Evolutionary conservation across 805 yeast genomes (phyloP), one percentile per base, ranked within the genome.

Genomic region (Wickerhamiella cacticola): DNA sequence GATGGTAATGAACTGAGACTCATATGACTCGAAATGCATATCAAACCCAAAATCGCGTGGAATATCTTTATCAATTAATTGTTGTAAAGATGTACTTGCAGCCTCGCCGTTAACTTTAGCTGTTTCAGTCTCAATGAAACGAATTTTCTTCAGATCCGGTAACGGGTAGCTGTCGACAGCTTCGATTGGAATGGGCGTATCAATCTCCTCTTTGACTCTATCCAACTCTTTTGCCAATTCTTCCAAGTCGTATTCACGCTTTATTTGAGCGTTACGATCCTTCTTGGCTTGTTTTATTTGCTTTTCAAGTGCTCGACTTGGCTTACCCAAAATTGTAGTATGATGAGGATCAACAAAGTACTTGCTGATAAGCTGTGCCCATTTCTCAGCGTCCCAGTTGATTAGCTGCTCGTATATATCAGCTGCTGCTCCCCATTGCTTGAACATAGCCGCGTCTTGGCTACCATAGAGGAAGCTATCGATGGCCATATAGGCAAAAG

Each of bases 401-500:
- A 65, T 49, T 46, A 89, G 68, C 48, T 53, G 66, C 18, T 78
- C 80, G 61, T 73, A 85, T 52, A 82, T 92, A 8, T 63, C 56
- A 45, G 84, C 64, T 45, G 73, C 70, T 51, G 74, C 71, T 21
- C 76, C 54, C 71, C 81, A 75, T n/a, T 63, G 61, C 2, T 67
- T 63, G 50, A 89, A 66, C 47, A 78, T 77, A 5, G 73, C 62
- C 1, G 83, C 83, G 49, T 76, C 78, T 2, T 35, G 39, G 41
- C 76, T 68, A 43, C 96, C 95, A 59, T 89, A 92, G 8, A 86
- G 59, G 62, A 86, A 89, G 56, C 85, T 94, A 33, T 71, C 71
- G 45, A 86, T 81, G 6, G 87, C 86, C 50, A 79, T 69, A 39
- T 74, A 75, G 0, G 86, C 73, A 46, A 87, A 68, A 4, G 70